A percentile compares a stretch with the other conserved stretches of the same genome.
Conservation (phyloP, 345 rosid species). For the Salix viminalis region DNA sequence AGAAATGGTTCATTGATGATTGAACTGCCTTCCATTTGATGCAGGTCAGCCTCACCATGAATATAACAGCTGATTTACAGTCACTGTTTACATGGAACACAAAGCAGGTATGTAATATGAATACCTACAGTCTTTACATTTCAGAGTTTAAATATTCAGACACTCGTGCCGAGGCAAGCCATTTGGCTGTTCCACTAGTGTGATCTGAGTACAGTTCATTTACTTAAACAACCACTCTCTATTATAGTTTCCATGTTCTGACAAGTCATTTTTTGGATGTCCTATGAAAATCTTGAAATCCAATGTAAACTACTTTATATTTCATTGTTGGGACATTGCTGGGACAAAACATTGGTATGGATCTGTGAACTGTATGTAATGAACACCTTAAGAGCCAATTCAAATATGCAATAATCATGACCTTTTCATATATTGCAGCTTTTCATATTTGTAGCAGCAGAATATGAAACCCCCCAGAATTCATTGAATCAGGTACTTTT, state of each 20-base stretch:
- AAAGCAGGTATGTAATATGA: slow-evolving; percentile 62
- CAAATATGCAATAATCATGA: not conserved
- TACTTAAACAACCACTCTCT: not conserved
- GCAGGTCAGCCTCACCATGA: slow-evolving; percentile 86
- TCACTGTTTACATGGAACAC: slow-evolving; percentile 97
- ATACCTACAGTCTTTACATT: not conserved
- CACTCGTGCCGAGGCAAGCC: not conserved
- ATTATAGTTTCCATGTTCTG: not conserved
- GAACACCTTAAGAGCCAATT: not conserved
- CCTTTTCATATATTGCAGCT: slow-evolving; percentile 38
- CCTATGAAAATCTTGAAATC: slow-evolving; percentile 2
- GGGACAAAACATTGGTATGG: not conserved
- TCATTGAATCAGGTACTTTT: slow-evolving; percentile 73
- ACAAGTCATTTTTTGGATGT: not conserved
- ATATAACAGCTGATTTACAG: slow-evolving; percentile 79
- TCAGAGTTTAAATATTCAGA: not conserved
- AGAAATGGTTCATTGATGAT: not conserved
- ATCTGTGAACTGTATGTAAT: not conserved
- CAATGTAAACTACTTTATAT: not conserved
- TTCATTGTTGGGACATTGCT: not conserved
- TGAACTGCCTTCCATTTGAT: slow-evolving; percentile 7
- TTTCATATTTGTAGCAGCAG: slow-evolving; percentile 81
- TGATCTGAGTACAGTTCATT: not conserved
- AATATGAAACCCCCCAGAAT: slow-evolving; percentile 76
- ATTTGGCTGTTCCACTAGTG: not conserved